Evolutionary conservation across 2,329 filamentous ascomycete genomes (phyloP), one percentile per base, ranked within the genome.

Genomic region (Aspergillus oerlinghausenensis): DNA sequence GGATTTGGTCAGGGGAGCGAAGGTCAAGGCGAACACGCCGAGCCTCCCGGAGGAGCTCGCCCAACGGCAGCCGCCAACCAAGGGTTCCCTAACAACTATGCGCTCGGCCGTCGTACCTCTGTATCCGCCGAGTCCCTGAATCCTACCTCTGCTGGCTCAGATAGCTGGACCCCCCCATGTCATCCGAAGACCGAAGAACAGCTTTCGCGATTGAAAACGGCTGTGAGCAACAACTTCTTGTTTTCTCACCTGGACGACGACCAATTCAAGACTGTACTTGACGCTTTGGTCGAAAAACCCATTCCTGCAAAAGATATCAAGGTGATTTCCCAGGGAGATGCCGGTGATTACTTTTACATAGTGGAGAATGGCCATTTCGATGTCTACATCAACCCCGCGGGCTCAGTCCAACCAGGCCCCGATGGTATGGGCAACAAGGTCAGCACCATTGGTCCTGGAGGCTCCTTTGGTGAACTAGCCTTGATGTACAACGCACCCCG

Each of bases 401-500:
- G 94, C 58, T 79, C 85, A 43, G 81, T 95, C 54, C 89, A 96
- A 70, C 81, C 91, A 7, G 93, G 93, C 0, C 80, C 84, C 0
- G 86, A 92, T 49, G 94, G 93, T 10, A 82, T 97, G 77, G 94
- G 94, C 51, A 81, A 82, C 59, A 89, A 91, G 67, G 93, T 97
- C 28, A 86, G 86, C 65, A 86, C 82, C 40, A 95, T 95, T 56
- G 88, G 90, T 48, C 85, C 92, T 3, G 94, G 94, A 51, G 92
- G 92, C 59, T 96, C 92, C 3, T 99, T 99, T 74, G 94, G 94
- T 66, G 94, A 99, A 78, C 82, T 99, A 55, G 94, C 94, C 11
- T 82, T 99, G 67, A 97, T 99, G 94, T 97, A 99, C 79, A 97
- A 97, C 69, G 92, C 94, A 23, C 94, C 94, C 26, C 90, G 94